phyloP scores from a whole-genome alignment of 2,329 filamentous ascomycete genomes.

The Fusarium solani-melongenae region DNA sequence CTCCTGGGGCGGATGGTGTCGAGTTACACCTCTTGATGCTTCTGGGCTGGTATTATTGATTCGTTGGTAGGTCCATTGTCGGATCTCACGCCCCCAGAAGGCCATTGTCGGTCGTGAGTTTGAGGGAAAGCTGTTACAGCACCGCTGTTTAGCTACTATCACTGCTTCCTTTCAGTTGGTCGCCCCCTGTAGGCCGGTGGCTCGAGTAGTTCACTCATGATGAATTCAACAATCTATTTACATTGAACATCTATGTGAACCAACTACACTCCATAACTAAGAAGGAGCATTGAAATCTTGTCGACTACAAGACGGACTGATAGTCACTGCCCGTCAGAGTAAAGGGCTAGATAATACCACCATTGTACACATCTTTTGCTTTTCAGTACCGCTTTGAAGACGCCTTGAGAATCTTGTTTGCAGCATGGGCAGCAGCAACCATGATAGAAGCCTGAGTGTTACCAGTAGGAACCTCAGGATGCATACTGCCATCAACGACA shows the following conservation, averaged over 20 bases:
- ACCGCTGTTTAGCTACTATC: neutral
- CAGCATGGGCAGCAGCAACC: constrained; percentile 42
- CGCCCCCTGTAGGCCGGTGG: neutral
- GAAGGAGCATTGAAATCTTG: neutral
- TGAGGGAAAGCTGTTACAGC: neutral
- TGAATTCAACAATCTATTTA: neutral
- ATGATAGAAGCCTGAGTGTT: constrained; percentile 42
- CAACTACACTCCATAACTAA: neutral
- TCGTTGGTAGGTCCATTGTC: neutral
- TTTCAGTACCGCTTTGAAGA: neutral
- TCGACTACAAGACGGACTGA: neutral
- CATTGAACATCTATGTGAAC: neutral
- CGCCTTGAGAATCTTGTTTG: constrained; percentile 31
- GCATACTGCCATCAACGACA: constrained; percentile 46
- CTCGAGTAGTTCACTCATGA: neutral
- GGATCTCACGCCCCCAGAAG: neutral
- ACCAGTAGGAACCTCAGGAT: constrained; percentile 45
- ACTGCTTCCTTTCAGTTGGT: neutral
- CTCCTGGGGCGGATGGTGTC: neutral
- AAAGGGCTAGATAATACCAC: neutral
- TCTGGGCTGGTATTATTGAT: neutral
- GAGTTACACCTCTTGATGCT: neutral
- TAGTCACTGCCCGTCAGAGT: neutral
- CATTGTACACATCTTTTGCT: neutral
- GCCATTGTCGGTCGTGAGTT: neutral